Conservation (phyloP, 75 land plant species). For the Gnetum montanum region DNA sequence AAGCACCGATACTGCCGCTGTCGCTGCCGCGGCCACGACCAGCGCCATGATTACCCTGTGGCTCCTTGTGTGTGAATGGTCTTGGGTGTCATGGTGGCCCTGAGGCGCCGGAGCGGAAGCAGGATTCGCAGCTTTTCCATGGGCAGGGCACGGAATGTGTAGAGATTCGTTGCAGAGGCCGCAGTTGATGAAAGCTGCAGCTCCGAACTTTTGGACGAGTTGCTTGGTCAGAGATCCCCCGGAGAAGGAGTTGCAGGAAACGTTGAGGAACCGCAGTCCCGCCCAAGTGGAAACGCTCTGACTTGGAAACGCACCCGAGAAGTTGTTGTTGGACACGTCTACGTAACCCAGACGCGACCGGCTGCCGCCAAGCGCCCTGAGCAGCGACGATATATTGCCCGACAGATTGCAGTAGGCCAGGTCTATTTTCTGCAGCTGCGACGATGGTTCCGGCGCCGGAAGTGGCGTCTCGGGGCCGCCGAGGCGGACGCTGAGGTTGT, state of each 20-base stretch:
- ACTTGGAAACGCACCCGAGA: constrained; percentile 34
- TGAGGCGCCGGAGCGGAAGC: neutral
- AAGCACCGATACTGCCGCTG: too few relatives aligned
- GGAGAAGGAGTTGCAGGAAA: constrained; percentile 48
- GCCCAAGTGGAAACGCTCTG: constrained; percentile 29
- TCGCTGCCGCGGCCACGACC: constrained; percentile 2
- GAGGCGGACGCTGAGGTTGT: constrained; percentile 31
- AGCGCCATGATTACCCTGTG: neutral
- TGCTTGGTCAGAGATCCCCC: constrained; percentile 16
- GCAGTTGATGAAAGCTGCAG: constrained; percentile 23
- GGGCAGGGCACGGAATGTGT: neutral
- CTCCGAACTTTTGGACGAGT: constrained; percentile 23
- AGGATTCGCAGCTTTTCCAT: neutral
- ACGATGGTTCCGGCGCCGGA: too few relatives aligned
- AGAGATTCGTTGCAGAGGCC: constrained; percentile 6
- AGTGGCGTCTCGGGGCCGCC: too few relatives aligned
- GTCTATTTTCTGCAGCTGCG: too few relatives aligned
- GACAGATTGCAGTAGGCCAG: constrained; percentile 33
- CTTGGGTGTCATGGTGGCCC: neutral
- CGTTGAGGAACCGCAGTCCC: constrained; percentile 28
- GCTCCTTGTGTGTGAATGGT: neutral
- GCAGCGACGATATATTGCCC: constrained; percentile 17
- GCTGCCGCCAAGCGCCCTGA: too few relatives aligned
- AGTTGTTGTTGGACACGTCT: constrained; percentile 33
- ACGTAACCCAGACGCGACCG: constrained; percentile 18